Conservation (phyloP, 768 basidiomycete species). For the Chalciporus pseudorubinellus region DNA sequence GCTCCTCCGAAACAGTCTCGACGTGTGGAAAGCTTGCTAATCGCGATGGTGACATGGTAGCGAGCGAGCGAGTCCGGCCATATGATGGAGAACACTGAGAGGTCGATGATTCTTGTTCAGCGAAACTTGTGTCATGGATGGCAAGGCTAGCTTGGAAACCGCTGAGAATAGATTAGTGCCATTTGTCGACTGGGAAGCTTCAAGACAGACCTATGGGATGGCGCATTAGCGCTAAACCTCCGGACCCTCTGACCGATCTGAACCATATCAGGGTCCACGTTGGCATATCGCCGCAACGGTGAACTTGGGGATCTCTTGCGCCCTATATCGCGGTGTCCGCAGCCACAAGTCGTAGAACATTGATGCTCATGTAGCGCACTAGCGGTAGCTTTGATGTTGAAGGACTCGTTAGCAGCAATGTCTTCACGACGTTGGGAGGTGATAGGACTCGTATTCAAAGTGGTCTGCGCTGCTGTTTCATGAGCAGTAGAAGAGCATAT, state of each 20-base stretch:
- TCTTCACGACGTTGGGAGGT: background rate
- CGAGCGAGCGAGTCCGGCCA: background rate
- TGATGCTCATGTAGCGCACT: background rate
- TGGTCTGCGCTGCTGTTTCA: background rate
- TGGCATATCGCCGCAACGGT: background rate
- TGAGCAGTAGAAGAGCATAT: slow-evolving; percentile 1
- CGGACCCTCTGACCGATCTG: background rate
- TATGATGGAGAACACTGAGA: background rate
- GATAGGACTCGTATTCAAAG: background rate
- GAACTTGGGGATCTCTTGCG: background rate
- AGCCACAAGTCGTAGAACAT: background rate
- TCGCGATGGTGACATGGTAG: background rate
- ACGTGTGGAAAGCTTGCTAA: background rate
- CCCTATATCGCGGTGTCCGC: background rate
- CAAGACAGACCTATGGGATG: slow-evolving; percentile 12
- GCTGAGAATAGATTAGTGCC: slow-evolving; percentile 6
- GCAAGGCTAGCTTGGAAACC: background rate
- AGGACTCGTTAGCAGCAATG: background rate
- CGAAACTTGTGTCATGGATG: background rate
- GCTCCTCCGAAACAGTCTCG: slow-evolving; percentile 3
- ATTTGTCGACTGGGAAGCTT: background rate
- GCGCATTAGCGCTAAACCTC: background rate
- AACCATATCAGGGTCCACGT: background rate
- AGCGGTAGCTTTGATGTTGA: background rate
- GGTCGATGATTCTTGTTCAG: background rate